Base-by-base conservation (phyloP, 2,329 filamentous ascomycete species). In the Cladosporium austrohemisphaericum region DNA sequence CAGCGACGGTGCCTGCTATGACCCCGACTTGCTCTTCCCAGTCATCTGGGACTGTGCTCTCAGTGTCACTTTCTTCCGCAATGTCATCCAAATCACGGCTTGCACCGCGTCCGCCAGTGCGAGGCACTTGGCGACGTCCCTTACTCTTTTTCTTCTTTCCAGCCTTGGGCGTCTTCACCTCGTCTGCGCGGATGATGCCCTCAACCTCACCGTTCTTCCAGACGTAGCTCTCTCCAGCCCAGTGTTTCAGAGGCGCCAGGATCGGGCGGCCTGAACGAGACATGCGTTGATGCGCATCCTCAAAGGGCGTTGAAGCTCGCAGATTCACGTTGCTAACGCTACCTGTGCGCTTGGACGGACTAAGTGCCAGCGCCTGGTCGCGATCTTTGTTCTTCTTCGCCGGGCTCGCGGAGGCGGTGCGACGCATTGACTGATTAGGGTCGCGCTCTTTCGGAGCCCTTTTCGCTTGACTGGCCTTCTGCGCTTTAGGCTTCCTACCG, bases 151-250 rank as follows among this genome's bases (percentile, higher is more conserved):
- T 68, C 23, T 53, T 61, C 48, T 64, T 55, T 53, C 64, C 68
- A 26, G 57, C 61, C 23, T 36, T 56, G 56, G 47, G 63, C 53
- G 19, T 57, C 53, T 48, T 54, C 25, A 80, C 73, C 28, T 86
- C 82, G 50, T 90, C 84, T 2, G 84, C 83, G 32, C 88, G 83
- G 20, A 92, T 80, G 43, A 96, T 79, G 56, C 88, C 86, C 62
- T 88, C 86, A 58, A 92, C 84, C 10, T 79, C 83, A 1, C 83
- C 80, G 19, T 81, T 78, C 14, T 78, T 74, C 61, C 83, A 88
- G 18, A 89, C 79, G 38, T 86, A 80, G 47, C 80, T 80, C 65
- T 97, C 92, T 57, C 90, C 90, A 60, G 83, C 83, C 92, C 92
- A 97, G 65, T 79, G 95, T 20, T 88, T 82, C 26, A 96, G 70